Conservation (phyloP, 805 yeast species). For the Yamadazyma tumulicola region DNA sequence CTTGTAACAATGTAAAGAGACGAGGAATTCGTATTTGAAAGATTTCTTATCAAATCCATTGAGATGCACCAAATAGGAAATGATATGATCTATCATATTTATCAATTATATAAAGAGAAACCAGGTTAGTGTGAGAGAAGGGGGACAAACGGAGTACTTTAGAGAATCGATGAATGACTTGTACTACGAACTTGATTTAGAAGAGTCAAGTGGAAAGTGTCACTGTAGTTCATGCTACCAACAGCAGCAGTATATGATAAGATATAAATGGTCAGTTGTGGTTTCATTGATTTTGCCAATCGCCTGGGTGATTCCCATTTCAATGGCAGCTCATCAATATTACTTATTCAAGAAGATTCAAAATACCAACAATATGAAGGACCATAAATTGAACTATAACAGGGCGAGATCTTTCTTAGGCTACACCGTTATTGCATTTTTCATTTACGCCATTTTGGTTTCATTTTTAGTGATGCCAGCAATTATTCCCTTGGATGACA, state of each 20-base stretch:
- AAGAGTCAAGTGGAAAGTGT: constrained; percentile 1
- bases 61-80: constrained; percentile 5
- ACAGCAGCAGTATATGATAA: neutral
- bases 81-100: neutral
- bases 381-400: neutral
- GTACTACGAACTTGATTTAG: constrained; percentile 1
- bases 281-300: constrained; percentile 3
- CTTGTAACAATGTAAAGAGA: too few species aligned
- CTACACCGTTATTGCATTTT: constrained; percentile 2
- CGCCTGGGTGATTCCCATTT: constrained; percentile 1
- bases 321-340: neutral
- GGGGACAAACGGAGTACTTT: neutral
- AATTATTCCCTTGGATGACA: constrained; percentile 2
- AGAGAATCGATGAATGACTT: neutral
- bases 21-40: too few species aligned
- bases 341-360: constrained; percentile 2
- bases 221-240: constrained; percentile 6
- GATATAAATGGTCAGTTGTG: neutral
- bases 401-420: neutral
- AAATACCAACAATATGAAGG: neutral
- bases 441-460: constrained; percentile 4
- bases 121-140: neutral
- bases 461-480: constrained; percentile 5
- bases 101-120: neutral
- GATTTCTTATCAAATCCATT: constrained; percentile 4